Evolutionary conservation across 2,329 filamentous ascomycete genomes (phyloP).

Genomic region (Fusarium annulatum): DNA sequence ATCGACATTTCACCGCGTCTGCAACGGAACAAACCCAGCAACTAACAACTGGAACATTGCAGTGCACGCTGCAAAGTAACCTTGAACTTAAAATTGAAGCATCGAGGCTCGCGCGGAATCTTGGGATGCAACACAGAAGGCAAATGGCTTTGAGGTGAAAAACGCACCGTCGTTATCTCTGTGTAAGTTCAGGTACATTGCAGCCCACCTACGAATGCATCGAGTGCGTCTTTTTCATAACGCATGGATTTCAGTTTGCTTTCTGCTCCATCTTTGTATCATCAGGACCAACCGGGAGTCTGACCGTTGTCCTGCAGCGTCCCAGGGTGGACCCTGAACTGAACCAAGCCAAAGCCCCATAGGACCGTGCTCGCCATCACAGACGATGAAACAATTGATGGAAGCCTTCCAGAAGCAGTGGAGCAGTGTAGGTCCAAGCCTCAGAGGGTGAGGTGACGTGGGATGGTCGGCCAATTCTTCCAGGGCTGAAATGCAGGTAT

Average conservation of each 20-base stretch:
- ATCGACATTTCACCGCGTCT: conserved; percentile 22
- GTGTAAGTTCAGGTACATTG: too few species aligned
- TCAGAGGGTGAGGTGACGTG: conserved; percentile 19
- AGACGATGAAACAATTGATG: conserved; percentile 44
- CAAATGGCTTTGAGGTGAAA: not conserved
- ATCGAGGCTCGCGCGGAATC: not conserved
- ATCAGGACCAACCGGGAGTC: conserved; percentile 36
- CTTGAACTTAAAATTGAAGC: not conserved
- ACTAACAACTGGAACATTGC: not conserved
- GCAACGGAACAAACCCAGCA: not conserved
- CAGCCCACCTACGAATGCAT: not conserved
- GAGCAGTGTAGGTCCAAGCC: conserved; percentile 9
- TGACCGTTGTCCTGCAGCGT: conserved; percentile 26
- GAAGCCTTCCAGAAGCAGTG: conserved; percentile 47
- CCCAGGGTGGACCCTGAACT: conserved; percentile 35
- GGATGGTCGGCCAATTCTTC: conserved; percentile 14
- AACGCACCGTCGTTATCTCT: not conserved
- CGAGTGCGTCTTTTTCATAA: not conserved
- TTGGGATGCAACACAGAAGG: not conserved
- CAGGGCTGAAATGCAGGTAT: conserved; percentile 38
- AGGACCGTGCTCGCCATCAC: conserved; percentile 36
- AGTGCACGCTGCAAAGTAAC: not conserved
- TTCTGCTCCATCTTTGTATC: conserved; percentile 22
- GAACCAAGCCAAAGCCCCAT: conserved; percentile 19
- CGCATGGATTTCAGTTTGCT: conserved; percentile 4